phyloP scores from a whole-genome alignment of 371 early-diverging fungal genomes.

The Mucor plumbeus region DNA sequence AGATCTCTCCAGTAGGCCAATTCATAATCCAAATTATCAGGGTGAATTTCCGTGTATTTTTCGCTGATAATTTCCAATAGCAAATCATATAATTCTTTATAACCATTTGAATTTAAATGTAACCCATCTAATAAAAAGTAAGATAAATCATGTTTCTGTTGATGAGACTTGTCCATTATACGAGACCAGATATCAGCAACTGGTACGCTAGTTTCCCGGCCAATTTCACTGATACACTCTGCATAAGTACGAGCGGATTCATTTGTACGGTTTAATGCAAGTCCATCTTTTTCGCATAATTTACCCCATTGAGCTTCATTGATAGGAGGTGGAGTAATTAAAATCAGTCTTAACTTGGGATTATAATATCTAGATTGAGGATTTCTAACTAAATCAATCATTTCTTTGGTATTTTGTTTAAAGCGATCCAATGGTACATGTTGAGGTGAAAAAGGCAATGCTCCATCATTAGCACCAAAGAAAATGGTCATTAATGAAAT shows the following conservation, averaged over 20 bases:
- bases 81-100: slow-evolving; percentile 41
- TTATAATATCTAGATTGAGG: slow-evolving; percentile 60
- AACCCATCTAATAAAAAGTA: slow-evolving; percentile 70
- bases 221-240: slow-evolving; percentile 59
- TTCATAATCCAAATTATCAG: slow-evolving; percentile 40
- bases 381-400: slow-evolving; percentile 58
- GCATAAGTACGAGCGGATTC: slow-evolving; percentile 62
- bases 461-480: slow-evolving; percentile 88
- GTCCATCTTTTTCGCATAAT: slow-evolving; percentile 42
- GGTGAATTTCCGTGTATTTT: slow-evolving; percentile 46
- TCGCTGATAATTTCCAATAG: slow-evolving; percentile 38
- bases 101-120: slow-evolving; percentile 65
- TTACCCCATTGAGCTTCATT: slow-evolving; percentile 63
- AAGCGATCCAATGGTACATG: slow-evolving; percentile 73
- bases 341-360: slow-evolving; percentile 62
- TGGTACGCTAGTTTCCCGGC: slow-evolving; percentile 43
- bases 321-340: slow-evolving; percentile 81
- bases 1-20: slow-evolving; percentile 41
- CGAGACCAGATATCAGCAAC: slow-evolving; percentile 67
- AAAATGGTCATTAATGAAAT: slow-evolving; percentile 74
- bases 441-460: slow-evolving; percentile 54
- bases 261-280: slow-evolving; percentile 50
- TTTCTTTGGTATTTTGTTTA: slow-evolving; percentile 56
- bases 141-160: slow-evolving; percentile 20
- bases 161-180: slow-evolving; percentile 41